phyloP scores from a whole-genome alignment of 1,139 yeast genomes.

The Maudiozyma humilis region DNA sequence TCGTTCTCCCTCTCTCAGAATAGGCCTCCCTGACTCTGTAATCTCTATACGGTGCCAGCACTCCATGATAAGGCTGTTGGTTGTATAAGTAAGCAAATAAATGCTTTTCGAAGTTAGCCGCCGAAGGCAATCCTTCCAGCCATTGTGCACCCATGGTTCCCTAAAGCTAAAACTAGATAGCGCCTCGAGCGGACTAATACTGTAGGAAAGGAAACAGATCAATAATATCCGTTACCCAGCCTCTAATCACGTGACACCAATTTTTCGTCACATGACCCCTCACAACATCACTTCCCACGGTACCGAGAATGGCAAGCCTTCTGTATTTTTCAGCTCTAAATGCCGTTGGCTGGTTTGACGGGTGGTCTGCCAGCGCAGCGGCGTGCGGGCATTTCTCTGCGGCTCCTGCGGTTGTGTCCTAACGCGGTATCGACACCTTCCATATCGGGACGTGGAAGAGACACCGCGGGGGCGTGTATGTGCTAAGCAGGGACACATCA shows the following conservation, averaged over 20 bases:
- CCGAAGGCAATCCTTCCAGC: not conserved
- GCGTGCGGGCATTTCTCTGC: not conserved
- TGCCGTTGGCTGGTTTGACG: not conserved
- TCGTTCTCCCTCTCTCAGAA: slow-evolving; percentile 37
- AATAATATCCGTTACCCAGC: not conserved
- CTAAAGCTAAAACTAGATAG: no score
- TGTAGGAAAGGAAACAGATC: no score
- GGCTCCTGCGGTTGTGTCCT: no score
- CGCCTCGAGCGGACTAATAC: no score
- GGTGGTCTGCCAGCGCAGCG: not conserved
- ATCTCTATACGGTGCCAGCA: slow-evolving; percentile 40
- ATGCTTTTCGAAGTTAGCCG: not conserved
- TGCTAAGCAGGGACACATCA: not conserved
- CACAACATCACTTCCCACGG: no score
- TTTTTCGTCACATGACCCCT: not conserved
- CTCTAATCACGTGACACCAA: not conserved
- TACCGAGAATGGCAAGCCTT: not conserved
- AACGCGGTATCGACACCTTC: not conserved
- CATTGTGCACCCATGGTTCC: not conserved
- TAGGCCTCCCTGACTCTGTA: slow-evolving; percentile 42
- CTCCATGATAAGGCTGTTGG: slow-evolving; percentile 13
- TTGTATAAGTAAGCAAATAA: not conserved
- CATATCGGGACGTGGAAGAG: not conserved
- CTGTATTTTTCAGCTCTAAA: not conserved
- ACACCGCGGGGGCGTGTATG: not conserved